Percentiles rank a stretch among this genome's conserved stretches.
phyloP scores from a whole-genome alignment of 2,329 filamentous ascomycete species.

The Exophiala dermatitidis region DNA sequence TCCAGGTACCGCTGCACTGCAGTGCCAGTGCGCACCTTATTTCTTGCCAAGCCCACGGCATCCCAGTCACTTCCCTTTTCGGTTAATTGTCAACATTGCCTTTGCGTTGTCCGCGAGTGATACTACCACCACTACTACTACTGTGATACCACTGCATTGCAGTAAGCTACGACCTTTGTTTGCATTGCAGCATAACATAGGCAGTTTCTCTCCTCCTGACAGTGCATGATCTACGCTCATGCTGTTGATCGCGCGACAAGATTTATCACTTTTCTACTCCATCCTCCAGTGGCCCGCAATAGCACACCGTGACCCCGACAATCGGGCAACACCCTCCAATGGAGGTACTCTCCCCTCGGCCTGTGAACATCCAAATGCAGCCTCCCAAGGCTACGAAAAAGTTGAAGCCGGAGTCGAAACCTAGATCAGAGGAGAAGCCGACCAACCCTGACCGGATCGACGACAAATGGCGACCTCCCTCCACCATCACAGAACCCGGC shows the following conservation, averaged over 20 bases:
- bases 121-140: too few species aligned
- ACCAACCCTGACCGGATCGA: slow-evolving; percentile 30
- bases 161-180: background rate
- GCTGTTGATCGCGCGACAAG: background rate
- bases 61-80: background rate
- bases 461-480: slow-evolving; percentile 41
- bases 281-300: background rate
- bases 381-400: slow-evolving; percentile 34
- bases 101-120: background rate
- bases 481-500: slow-evolving; percentile 40
- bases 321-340: slow-evolving; percentile 28
- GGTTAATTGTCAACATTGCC: slow-evolving; percentile 4
- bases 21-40: background rate
- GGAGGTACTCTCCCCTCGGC: slow-evolving; percentile 44
- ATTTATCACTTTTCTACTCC: background rate
- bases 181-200: background rate
- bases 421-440: slow-evolving; percentile 35
- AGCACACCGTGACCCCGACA: background rate
- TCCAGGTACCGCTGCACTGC: background rate
- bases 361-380: slow-evolving; percentile 42
- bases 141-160: too few species aligned
- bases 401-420: slow-evolving; percentile 27
- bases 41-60: background rate
- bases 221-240: background rate
- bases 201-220: too few species aligned